phyloP scores from a whole-genome alignment of 257 asterid species.

The Mitragyna speciosa region DNA sequence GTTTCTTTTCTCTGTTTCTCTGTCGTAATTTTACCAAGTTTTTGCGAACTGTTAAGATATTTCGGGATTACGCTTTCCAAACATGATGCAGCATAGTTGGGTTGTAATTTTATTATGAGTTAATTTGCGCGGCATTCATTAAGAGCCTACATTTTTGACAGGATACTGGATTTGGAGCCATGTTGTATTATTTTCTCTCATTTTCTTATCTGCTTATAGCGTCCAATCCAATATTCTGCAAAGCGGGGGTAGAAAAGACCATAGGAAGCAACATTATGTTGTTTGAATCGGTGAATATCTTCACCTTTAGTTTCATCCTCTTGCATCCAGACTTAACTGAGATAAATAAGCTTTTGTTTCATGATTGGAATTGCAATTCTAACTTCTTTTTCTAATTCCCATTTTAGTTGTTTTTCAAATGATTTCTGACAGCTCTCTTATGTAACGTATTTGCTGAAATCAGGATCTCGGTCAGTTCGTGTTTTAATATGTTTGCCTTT shows the following conservation, averaged over 20 bases:
- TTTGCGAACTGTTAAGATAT: no score
- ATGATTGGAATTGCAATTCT: no score
- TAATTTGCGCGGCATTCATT: no score
- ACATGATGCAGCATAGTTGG: no score
- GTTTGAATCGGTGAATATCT: neutral
- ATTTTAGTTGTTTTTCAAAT: neutral
- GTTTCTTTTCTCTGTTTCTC: neutral
- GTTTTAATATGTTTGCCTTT: neutral
- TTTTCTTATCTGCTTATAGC: neutral
- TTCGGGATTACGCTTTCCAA: no score
- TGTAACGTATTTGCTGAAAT: neutral
- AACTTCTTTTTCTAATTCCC: neutral
- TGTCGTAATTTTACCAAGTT: no score
- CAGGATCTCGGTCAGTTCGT: neutral
- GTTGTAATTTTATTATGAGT: no score
- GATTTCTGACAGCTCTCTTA: neutral
- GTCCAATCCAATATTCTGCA: neutral
- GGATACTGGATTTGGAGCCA: neutral
- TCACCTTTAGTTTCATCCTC: neutral
- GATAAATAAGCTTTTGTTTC: neutral
- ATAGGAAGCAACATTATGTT: neutral
- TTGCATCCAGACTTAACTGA: neutral
- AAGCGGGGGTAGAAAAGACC: no score
- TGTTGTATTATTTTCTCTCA: neutral
- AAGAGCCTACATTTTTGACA: no score